These are phyloP conservation scores for Aureobasidium sp. DNA, from an alignment of 2,329 filamentous ascomycete genomes.

Conservation along the genomic window DNA sequence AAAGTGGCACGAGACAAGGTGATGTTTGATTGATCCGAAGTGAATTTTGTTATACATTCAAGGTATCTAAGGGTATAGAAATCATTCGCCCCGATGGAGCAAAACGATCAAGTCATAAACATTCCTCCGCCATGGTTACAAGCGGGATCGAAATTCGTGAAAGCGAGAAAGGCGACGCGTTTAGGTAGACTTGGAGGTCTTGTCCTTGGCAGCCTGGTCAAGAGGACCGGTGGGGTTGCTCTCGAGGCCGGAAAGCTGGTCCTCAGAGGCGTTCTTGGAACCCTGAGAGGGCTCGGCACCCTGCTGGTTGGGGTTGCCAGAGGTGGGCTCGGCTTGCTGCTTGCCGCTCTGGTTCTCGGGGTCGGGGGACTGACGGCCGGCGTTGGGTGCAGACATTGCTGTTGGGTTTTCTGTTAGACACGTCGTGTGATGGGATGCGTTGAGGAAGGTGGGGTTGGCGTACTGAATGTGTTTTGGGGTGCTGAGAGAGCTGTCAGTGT, in stretches of 20 bases:
- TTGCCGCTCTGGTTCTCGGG: conserved; percentile 60
- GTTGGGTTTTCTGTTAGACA: conserved; percentile 9
- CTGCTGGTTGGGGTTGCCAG: conserved; percentile 52
- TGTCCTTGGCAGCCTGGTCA: conserved; percentile 54
- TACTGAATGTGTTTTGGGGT: conserved; percentile 3
- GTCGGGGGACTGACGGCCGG: conserved; percentile 70
- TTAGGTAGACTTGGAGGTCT: conserved; percentile 47
- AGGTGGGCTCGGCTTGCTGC: conserved; percentile 55
- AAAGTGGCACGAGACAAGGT: background rate
- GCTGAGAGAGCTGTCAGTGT: background rate
- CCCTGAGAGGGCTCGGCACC: conserved; percentile 33
- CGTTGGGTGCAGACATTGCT: conserved; percentile 56
- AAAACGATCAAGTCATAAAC: conserved; percentile 11
- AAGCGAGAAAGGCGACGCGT: background rate
- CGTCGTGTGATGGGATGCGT: conserved; percentile 22
- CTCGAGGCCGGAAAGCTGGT: conserved; percentile 46
- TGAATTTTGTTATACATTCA: conserved; percentile 3
- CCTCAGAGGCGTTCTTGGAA: conserved; percentile 45
- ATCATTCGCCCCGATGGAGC: background rate
- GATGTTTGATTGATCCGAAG: background rate
- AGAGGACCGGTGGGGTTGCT: conserved; percentile 62
- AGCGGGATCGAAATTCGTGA: conserved; percentile 9
- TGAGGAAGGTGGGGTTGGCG: conserved; percentile 13
- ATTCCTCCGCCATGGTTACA: conserved; percentile 8
- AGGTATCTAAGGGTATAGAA: background rate